These are phyloP conservation scores for Alternaria ventricosa DNA, from an alignment of 2,329 filamentous ascomycete species.

Conservation along the genomic window DNA sequence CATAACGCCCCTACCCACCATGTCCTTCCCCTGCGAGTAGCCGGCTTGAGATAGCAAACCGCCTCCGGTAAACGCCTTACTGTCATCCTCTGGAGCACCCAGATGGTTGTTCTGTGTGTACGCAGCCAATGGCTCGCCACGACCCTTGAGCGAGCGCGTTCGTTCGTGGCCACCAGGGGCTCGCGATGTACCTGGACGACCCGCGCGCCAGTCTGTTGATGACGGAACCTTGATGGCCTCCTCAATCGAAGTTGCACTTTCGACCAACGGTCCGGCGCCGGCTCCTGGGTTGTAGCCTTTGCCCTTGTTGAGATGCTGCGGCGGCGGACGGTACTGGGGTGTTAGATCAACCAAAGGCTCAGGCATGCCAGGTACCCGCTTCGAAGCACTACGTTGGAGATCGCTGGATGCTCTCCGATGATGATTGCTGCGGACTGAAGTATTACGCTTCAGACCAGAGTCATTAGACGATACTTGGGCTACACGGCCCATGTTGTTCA, in stretches of 20 bases:
- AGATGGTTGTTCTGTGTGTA: conserved; percentile 45
- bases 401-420: conserved; percentile 44
- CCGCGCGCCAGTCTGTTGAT: conserved; percentile 53
- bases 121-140: conserved; percentile 42
- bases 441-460: conserved; percentile 36
- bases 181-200: conserved; percentile 35
- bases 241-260: conserved; percentile 54
- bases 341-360: conserved; percentile 74
- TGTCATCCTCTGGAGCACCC: conserved; percentile 39
- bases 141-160: conserved; percentile 43
- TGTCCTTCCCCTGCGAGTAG: conserved; percentile 48
- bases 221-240: conserved; percentile 52
- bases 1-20: conserved; percentile 54
- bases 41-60: conserved; percentile 52
- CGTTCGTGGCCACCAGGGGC: conserved; percentile 35
- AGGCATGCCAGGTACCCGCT: conserved; percentile 48
- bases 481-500: conserved; percentile 54
- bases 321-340: conserved; percentile 68
- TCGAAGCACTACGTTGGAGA: conserved; percentile 56
- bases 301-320: conserved; percentile 63
- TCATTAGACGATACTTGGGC: conserved; percentile 34
- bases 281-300: conserved; percentile 55
- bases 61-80: conserved; percentile 53
- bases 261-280: conserved; percentile 52
- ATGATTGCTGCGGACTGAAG: conserved; percentile 42